Base-by-base conservation (phyloP, 345 rosid genomes). In the Populus davidiana region DNA sequence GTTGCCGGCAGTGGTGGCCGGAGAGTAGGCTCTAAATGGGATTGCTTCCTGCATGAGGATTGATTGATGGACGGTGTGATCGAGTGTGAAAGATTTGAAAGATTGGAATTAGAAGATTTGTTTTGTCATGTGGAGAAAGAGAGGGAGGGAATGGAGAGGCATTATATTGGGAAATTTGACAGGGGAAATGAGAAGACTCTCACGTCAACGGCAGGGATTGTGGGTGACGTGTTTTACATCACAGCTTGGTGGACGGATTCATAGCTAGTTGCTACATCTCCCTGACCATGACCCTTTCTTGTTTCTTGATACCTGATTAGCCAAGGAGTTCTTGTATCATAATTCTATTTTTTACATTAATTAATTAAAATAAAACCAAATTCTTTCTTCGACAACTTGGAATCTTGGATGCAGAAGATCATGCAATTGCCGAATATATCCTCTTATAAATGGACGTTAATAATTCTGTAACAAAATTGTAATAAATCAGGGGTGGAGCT, bases 191-290 rank as follows among this genome's bases (percentile, higher is more conserved):
- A 47, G 75, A 47, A 79, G 88, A 87, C 89, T 85, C 67, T 68
- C 82, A 75, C 86, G 91, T 90, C 91, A 90, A 93, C 81, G 81
- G 82, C 76, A 31, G 67, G 8, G 72, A 75, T 83, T 54, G 76
- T 85, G 79, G 49, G 66, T 91, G 88, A 87, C 79, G 90, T 74
- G 66, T 49, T 9, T 9, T 62, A 69, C 91, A 88, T 89, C 91
- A 91, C 74, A 16, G 72, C 25, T 3, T 74, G 54, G 80, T 86
- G 56, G 90, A 85, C 81, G 65, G 86, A 25, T 85, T 87, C 90
- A 47, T 43, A 35, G 67, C 65, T 43, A 35, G 67, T 70, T 23
- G 77, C 47, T 38, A 59, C 81, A 70, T 56, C 77, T 31, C 56
- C 78, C 39, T 35, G 36, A 25, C 25, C 33, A n/a, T 70, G 79